Conservation (phyloP, 305 asterid species). For the Fraxinus albicans region DNA sequence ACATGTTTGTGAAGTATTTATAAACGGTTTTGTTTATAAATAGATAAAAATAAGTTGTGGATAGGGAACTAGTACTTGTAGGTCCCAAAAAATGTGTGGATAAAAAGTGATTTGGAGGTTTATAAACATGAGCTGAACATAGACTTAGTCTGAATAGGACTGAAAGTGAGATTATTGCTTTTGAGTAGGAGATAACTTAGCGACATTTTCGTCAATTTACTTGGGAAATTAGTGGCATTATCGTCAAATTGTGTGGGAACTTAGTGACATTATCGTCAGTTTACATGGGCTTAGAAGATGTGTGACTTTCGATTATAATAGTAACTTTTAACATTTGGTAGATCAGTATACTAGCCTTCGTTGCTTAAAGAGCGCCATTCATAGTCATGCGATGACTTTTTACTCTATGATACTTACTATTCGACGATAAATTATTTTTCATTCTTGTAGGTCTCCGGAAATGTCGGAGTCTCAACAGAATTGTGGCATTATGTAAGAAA, state of each 20-base stretch:
- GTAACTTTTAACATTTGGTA: not conserved
- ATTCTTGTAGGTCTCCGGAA: slow-evolving; percentile 40
- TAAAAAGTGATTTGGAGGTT: not conserved
- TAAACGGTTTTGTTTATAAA: not conserved
- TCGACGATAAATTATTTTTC: slow-evolving; percentile 9
- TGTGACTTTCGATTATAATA: not conserved
- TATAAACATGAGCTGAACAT: not conserved
- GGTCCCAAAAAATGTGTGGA: not conserved
- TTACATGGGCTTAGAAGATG: not conserved
- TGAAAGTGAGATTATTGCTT: not conserved
- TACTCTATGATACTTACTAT: not conserved
- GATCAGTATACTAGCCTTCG: not conserved
- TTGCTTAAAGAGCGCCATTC: not conserved
- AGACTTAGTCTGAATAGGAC: not conserved
- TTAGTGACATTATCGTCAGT: not conserved
- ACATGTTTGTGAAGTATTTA: not conserved
- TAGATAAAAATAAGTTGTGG: not conserved
- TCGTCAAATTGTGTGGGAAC: not conserved
- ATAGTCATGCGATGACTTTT: not conserved
- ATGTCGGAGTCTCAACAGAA: slow-evolving; percentile 41
- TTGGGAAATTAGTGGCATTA: not conserved
- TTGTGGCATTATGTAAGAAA: slow-evolving; percentile 36
- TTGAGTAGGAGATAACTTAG: not conserved
- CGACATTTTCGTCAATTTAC: not conserved
- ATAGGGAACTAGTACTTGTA: not conserved